Conservation (phyloP, 2,329 filamentous ascomycete genomes). For the Talaromyces sp. region DNA sequence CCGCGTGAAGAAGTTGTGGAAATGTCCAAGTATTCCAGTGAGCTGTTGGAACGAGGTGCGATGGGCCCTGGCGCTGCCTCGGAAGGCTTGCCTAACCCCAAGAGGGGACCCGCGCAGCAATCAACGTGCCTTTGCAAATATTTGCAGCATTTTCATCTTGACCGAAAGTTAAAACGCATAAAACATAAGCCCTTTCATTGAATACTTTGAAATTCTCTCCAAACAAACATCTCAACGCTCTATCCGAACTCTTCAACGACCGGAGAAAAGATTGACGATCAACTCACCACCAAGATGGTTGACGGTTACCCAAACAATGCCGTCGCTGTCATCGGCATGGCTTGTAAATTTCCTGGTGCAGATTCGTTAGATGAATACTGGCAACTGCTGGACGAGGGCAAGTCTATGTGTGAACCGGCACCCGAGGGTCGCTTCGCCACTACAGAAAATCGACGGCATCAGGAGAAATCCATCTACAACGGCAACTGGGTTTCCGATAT, state of each 20-base stretch:
- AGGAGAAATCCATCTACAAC: conserved; percentile 67
- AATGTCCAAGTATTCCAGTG: neutral
- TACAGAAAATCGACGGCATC: conserved; percentile 64
- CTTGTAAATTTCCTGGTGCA: conserved; percentile 69
- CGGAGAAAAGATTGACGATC: neutral
- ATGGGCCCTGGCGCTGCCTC: neutral
- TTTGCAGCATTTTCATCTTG: neutral
- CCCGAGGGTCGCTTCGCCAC: conserved; percentile 66
- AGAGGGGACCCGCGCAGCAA: neutral
- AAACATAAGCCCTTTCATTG: neutral
- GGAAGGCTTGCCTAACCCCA: neutral
- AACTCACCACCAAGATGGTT: neutral
- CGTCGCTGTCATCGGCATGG: conserved; percentile 74
- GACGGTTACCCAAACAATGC: conserved; percentile 18
- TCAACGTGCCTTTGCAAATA: neutral
- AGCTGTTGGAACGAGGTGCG: neutral
- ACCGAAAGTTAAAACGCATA: neutral
- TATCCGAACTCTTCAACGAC: neutral
- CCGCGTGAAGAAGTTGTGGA: neutral
- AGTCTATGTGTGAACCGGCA: conserved; percentile 39
- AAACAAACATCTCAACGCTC: neutral
- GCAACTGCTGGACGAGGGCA: conserved; percentile 31
- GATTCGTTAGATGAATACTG: conserved; percentile 29
- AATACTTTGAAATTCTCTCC: neutral
- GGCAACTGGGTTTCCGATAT: conserved; percentile 70